These are phyloP conservation scores for Spergularia bocconei DNA, from an alignment of 148 eudicot genomes.

Conservation along the genomic window DNA sequence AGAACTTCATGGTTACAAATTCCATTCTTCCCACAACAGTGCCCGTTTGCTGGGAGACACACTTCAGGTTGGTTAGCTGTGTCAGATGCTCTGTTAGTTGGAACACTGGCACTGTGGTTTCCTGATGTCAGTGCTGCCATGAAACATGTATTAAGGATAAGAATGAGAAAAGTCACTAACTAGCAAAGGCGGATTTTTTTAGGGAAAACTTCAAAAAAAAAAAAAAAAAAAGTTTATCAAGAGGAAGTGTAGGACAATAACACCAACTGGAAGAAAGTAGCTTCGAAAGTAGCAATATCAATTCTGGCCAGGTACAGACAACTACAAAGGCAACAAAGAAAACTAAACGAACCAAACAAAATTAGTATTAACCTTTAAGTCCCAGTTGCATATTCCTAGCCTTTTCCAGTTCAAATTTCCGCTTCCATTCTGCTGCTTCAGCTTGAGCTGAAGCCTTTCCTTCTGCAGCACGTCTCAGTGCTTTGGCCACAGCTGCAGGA, in stretches of 20 bases:
- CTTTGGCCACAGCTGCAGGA: constrained; percentile 83
- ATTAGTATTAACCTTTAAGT: constrained; percentile 50
- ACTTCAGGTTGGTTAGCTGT: constrained; percentile 27
- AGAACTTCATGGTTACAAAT: constrained; percentile 90
- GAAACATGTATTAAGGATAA: background rate
- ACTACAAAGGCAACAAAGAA: background rate
- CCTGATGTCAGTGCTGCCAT: constrained; percentile 36
- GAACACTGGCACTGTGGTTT: constrained; percentile 25
- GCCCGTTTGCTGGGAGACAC: constrained; percentile 36
- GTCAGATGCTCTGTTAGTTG: constrained; percentile 27
- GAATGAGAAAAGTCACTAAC: background rate
- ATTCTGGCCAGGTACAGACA: background rate
- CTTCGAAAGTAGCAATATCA: background rate
- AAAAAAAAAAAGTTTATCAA: background rate
- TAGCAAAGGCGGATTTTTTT: background rate
- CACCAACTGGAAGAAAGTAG: too few relatives aligned
- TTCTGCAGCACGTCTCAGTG: constrained; percentile 76
- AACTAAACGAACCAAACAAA: background rate
- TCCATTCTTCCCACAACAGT: constrained; percentile 72
- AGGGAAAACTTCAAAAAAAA: background rate
- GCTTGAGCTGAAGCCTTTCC: constrained; percentile 97
- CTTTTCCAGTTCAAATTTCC: constrained; percentile 89
- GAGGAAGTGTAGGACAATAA: too few relatives aligned
- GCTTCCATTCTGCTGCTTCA: constrained; percentile 98
- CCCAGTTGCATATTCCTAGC: constrained; percentile 63